Percentiles rank a stretch among this genome's conserved stretches.
phyloP scores from a whole-genome alignment of 495 filamentous ascomycete species.

The Clohesyomyces aquaticus region DNA sequence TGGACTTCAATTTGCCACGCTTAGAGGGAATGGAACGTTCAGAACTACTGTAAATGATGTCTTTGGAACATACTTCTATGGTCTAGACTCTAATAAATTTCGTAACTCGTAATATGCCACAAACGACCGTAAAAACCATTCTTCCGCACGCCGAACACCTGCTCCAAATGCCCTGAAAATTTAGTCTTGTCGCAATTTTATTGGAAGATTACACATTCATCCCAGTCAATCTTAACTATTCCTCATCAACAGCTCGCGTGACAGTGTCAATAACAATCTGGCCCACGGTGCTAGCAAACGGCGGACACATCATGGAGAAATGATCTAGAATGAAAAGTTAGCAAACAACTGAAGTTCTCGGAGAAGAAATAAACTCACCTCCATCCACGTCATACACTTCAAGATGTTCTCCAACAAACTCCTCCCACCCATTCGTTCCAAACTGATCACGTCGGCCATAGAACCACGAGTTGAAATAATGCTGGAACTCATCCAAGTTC shows the following conservation, averaged over 20 bases:
- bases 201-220: conserved; percentile 3
- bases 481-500: conserved; percentile 23
- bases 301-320: conserved; percentile 32
- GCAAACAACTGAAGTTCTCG: too few relatives aligned
- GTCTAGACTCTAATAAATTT: too few relatives aligned
- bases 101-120: too few relatives aligned
- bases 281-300: conserved; percentile 20
- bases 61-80: too few relatives aligned
- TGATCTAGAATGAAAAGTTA: conserved; percentile 18
- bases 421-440: conserved; percentile 36
- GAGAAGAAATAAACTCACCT: conserved; percentile 23
- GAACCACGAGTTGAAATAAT: conserved; percentile 33
- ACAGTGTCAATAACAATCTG: conserved; percentile 22
- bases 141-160: too few relatives aligned
- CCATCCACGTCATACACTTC: conserved; percentile 29
- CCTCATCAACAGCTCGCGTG: conserved; percentile 17
- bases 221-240: conserved; percentile 2
- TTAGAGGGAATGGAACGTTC: too few relatives aligned
- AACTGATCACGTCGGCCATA: conserved; percentile 32
- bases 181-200: too few relatives aligned
- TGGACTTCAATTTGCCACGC: too few relatives aligned
- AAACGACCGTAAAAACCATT: too few relatives aligned
- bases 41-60: too few relatives aligned
- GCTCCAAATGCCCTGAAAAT: too few relatives aligned
- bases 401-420: conserved; percentile 22